Percentiles rank a stretch among this genome's conserved stretches.
Conservation (phyloP, 1,284 basidiomycete genomes). For the Gymnopus androsaceus region DNA sequence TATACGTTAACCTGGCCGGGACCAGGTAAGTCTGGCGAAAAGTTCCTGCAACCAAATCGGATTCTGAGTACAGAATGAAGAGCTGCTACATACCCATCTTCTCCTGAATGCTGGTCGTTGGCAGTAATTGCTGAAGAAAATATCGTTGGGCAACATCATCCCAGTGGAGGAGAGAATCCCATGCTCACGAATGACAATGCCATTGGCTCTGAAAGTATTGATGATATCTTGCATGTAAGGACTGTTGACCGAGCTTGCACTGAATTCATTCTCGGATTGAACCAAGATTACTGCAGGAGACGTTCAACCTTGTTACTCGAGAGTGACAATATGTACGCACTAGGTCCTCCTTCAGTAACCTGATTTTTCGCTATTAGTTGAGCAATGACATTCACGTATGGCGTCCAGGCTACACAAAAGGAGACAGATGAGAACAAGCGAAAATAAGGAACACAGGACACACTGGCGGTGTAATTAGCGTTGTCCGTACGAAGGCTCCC, state of each 20-base stretch:
- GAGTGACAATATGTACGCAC: constrained; percentile 26
- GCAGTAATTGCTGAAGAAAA: constrained; percentile 41
- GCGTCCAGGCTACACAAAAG: constrained; percentile 45
- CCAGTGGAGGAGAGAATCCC: neutral
- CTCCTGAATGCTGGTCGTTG: constrained; percentile 50
- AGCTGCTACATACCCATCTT: constrained; percentile 27
- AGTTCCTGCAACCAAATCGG: constrained; percentile 30
- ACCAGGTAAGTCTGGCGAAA: constrained; percentile 46
- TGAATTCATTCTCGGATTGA: constrained; percentile 62
- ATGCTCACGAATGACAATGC: constrained; percentile 48
- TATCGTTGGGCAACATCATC: too few relatives aligned
- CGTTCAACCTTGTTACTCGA: neutral
- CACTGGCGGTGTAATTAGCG: constrained; percentile 45
- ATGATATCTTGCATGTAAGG: constrained; percentile 55
- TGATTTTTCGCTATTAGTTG: constrained; percentile 53
- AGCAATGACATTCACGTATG: constrained; percentile 53
- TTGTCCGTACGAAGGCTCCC: constrained; percentile 52
- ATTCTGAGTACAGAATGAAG: neutral
- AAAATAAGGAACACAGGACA: constrained; percentile 39
- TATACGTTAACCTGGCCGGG: constrained; percentile 49
- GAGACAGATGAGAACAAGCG: constrained; percentile 3
- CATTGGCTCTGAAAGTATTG: constrained; percentile 45
- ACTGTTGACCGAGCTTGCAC: constrained; percentile 39
- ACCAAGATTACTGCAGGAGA: constrained; percentile 48
- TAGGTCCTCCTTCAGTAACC: constrained; percentile 52